Percentiles rank a stretch among this genome's conserved stretches.
Evolutionary conservation across 1,284 basidiomycete genomes (phyloP).

Genomic region (Heterobasidion parviporum): DNA sequence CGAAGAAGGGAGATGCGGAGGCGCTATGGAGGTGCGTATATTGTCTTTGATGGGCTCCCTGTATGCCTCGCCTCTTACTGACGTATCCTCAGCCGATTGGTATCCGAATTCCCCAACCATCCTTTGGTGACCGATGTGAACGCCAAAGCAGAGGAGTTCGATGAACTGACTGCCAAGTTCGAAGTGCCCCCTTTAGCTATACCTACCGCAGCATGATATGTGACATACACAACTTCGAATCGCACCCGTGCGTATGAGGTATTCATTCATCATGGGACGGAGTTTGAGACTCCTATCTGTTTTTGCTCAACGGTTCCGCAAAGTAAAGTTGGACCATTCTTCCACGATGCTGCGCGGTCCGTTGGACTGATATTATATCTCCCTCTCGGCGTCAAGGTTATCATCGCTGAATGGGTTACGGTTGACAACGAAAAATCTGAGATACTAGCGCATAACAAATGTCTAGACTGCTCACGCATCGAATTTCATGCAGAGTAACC

Average conservation of each 20-base stretch:
- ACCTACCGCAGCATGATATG: conserved; percentile 21
- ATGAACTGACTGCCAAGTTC: conserved; percentile 64
- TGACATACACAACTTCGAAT: background rate
- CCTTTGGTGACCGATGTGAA: conserved; percentile 59
- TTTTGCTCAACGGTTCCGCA: too few relatives aligned
- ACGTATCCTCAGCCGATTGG: conserved; percentile 39
- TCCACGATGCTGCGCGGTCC: background rate
- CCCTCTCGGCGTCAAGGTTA: background rate
- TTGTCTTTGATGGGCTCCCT: background rate
- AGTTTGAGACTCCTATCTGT: too few relatives aligned
- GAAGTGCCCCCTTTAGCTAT: conserved; percentile 46
- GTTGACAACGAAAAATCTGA: too few relatives aligned
- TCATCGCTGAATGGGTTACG: too few relatives aligned
- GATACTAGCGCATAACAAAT: too few relatives aligned
- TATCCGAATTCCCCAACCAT: conserved; percentile 51
- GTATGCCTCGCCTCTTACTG: background rate
- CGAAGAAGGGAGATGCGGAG: conserved; percentile 54
- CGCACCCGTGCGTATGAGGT: background rate
- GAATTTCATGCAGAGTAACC: too few relatives aligned
- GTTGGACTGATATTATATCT: background rate
- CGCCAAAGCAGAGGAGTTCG: conserved; percentile 60
- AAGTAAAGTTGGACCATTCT: too few relatives aligned
- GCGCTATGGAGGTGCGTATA: conserved; percentile 59
- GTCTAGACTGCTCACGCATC: too few relatives aligned
- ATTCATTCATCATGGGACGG: too few relatives aligned